Evolutionary conservation across 257 asterid species (phyloP).

Genomic region (Primulina huaijiensis): DNA sequence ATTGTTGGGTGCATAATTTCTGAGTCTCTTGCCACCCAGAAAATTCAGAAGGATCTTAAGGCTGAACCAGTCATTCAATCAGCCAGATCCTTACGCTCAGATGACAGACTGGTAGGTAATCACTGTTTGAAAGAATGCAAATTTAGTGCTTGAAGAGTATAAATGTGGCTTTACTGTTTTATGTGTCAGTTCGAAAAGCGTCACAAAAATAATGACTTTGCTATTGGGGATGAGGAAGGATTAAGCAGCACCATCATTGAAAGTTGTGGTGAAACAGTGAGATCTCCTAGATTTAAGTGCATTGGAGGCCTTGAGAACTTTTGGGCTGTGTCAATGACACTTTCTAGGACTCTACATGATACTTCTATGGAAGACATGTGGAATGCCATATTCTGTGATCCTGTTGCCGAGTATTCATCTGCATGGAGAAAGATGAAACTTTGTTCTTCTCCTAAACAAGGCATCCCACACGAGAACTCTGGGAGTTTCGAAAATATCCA

Average conservation of each 20-base stretch:
- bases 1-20: conserved; percentile 65
- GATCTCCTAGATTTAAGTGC: conserved; percentile 49
- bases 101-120: conserved; percentile 41
- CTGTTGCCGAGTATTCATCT: conserved; percentile 59
- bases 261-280: conserved; percentile 33
- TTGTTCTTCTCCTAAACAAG: conserved; percentile 47
- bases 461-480: conserved; percentile 26
- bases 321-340: conserved; percentile 42
- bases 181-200: conserved; percentile 45
- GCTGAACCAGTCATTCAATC: conserved; percentile 36
- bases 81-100: conserved; percentile 32
- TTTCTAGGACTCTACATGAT: conserved; percentile 49
- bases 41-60: conserved; percentile 39
- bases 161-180: conserved; percentile 22
- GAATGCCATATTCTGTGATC: conserved; percentile 72
- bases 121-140: conserved; percentile 8
- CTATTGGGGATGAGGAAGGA: conserved; percentile 35
- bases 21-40: conserved; percentile 56
- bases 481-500: conserved; percentile 35
- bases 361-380: conserved; percentile 77
- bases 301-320: conserved; percentile 80
- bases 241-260: conserved; percentile 29
- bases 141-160: conserved; percentile 12
- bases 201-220: conserved; percentile 33
- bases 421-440: conserved; percentile 75